A percentile compares a stretch with the other conserved stretches of the same genome.
phyloP scores from a whole-genome alignment of 768 basidiomycete species.

The Boletus huronensis region DNA sequence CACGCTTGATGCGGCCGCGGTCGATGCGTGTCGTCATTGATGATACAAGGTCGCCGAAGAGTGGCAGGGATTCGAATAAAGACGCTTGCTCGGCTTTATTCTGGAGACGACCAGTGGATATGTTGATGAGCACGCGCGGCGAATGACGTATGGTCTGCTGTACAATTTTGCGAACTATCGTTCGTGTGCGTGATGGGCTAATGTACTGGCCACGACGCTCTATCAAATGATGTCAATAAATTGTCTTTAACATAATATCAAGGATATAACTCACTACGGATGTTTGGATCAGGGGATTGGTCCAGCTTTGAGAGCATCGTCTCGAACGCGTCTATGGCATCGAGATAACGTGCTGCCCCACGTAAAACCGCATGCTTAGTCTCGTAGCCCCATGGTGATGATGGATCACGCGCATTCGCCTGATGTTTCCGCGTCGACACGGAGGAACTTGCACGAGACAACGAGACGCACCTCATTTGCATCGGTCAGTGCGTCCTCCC shows the following conservation, averaged over 20 bases:
- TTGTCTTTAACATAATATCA: no score
- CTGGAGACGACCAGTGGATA: neutral
- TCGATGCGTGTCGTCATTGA: neutral
- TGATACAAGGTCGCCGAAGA: neutral
- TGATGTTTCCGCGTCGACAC: neutral
- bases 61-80: neutral
- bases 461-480: neutral
- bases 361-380: neutral
- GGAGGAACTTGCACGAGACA: neutral
- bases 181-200: neutral
- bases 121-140: constrained; percentile 1
- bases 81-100: neutral
- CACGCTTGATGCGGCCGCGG: neutral
- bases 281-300: neutral
- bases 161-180: neutral
- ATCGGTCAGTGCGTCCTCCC: neutral
- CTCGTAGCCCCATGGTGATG: constrained; percentile 3
- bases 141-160: neutral
- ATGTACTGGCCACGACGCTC: neutral
- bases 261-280: neutral
- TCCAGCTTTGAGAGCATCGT: neutral
- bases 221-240: neutral
- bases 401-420: neutral
- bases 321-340: neutral
- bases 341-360: neutral